Evolutionary conservation across 2,329 filamentous ascomycete species (phyloP).

Genomic region (Dryadomyces quercus-mongolicae): DNA sequence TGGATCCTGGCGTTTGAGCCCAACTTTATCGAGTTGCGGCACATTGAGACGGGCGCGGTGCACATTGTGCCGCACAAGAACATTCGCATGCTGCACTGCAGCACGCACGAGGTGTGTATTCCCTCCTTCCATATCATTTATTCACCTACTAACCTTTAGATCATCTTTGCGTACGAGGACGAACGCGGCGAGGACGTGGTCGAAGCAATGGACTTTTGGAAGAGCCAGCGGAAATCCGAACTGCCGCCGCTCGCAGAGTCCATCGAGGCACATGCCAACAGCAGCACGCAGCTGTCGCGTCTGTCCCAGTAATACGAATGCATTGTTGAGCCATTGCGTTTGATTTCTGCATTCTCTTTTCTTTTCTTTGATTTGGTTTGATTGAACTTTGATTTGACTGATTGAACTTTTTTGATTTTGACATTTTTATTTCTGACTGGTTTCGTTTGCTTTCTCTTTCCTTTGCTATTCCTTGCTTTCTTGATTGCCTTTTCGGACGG

Average conservation of each 20-base stretch:
- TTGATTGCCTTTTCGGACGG: too few species aligned
- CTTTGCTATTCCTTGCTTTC: neutral
- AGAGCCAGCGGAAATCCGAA: constrained; percentile 40
- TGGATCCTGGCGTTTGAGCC: constrained; percentile 97
- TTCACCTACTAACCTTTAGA: constrained; percentile 42
- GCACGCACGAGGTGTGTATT: constrained; percentile 82
- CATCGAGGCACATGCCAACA: neutral
- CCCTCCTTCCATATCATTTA: constrained; percentile 16
- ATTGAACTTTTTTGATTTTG: neutral
- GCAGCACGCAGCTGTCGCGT: neutral
- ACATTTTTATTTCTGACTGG: neutral
- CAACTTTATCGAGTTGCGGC: constrained; percentile 92
- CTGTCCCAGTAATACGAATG: constrained; percentile 6
- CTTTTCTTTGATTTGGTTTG: neutral
- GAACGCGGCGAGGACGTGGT: constrained; percentile 88
- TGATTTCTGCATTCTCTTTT: too few species aligned
- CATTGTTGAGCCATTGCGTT: too few species aligned
- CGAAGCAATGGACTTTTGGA: constrained; percentile 95
- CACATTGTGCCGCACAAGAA: constrained; percentile 96
- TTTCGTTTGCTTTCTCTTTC: too few species aligned
- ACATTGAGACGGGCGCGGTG: constrained; percentile 88
- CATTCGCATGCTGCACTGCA: constrained; percentile 94
- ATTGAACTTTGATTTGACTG: too few species aligned
- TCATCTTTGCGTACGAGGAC: constrained; percentile 94
- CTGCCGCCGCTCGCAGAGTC: constrained; percentile 7